phyloP scores from a whole-genome alignment of 768 basidiomycete genomes.

The Cystobasidium tubakii region DNA sequence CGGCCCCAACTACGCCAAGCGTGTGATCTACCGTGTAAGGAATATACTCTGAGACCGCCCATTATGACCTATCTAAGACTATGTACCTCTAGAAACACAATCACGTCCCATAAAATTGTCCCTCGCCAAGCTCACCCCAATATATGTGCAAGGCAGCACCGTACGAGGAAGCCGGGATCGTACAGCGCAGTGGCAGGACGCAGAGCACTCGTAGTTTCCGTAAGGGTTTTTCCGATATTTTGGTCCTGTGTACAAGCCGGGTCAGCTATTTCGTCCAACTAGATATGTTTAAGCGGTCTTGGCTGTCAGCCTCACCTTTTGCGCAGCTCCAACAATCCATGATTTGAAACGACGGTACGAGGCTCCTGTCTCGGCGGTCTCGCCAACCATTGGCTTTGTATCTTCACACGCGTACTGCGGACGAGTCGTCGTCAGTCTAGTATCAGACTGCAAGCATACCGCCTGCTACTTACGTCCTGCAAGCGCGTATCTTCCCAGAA shows the following conservation, averaged over 20 bases:
- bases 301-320: constrained; percentile 4
- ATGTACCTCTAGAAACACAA: no score
- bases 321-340: constrained; percentile 3
- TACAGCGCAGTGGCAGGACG: not conserved
- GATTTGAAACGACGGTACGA: constrained; percentile 1
- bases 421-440: not conserved
- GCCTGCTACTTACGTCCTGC: not conserved
- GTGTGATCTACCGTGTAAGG: no score
- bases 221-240: not conserved
- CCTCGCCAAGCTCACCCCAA: not conserved
- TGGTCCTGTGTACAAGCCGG: not conserved
- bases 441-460: not conserved
- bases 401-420: constrained; percentile 20
- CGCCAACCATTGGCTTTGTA: constrained; percentile 9
- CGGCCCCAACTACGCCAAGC: no score
- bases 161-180: constrained; percentile 6
- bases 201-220: constrained; percentile 9
- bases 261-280: not conserved
- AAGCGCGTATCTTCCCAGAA: constrained; percentile 27
- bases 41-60: no score
- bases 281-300: not conserved
- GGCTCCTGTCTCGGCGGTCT: not conserved
- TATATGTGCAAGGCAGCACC: not conserved
- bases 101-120: no score
- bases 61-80: no score